Evolutionary conservation across 192 early-diverging fungal genomes (phyloP), one percentile per base, ranked within the genome.

Genomic region (Coemansia interrupta): DNA sequence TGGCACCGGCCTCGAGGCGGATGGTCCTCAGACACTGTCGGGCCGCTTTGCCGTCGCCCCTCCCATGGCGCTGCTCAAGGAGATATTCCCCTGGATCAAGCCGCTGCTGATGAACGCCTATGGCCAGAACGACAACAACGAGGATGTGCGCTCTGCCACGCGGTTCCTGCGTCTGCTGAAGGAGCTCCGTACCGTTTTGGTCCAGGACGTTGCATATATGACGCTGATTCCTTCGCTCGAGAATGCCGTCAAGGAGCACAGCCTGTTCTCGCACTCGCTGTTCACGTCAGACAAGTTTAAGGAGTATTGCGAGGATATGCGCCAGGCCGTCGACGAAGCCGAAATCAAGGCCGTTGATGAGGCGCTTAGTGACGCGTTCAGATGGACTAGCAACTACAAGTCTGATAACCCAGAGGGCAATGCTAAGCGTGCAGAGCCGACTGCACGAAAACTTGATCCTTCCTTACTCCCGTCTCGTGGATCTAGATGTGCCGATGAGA

Each of bases 11-110:
- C 56, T 54, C 6, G 58, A 60, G n/a, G 18, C 17, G 1, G 19
- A 36, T 10, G 43, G 54, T 41, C 23, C 63, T 23, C 22, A 40
- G 32, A 49, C 51, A 54, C n/a, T 56, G 2, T 60, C 68, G 14
- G 41, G 48, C 40, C 74, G 74, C 38, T 63, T 71, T 40, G 43
- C 43, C 9, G 62, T 71, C 54, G 52, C 43, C 11, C 74, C 74
- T n/a, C 42, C 74, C 14, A 54, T 36, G 48, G 39, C 64, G 18
- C 64, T 78, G 55, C 63, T 63, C 15, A 66, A 67, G 58, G 63
- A 64, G 50, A 54, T 77, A 5, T 77, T 77, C 58, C 74, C 74
- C 8, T 70, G 74, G 74, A 54, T 77, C 54, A 60, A 54, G 54
- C 61, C 63, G 14, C 45, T 61, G 40, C 64, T 77, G 0, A 45